Percentiles rank a stretch among this genome's conserved stretches.
Conservation (phyloP, 768 basidiomycete genomes). For the Mycena alexandri region DNA sequence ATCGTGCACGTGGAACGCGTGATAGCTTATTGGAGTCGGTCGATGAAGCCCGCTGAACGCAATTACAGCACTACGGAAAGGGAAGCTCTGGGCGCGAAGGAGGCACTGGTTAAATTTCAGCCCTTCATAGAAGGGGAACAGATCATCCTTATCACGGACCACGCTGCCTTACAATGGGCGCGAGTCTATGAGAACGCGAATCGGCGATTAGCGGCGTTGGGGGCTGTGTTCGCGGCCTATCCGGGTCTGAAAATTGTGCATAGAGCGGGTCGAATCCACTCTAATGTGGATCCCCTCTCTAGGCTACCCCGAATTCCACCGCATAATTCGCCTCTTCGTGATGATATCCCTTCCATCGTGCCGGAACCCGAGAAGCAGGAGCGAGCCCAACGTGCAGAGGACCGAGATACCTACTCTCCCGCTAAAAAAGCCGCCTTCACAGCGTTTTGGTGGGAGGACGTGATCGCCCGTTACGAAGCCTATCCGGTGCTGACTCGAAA, state of each 20-base stretch:
- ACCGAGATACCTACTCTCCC: neutral
- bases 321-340: neutral
- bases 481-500: neutral
- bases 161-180: neutral
- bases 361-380: neutral
- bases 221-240: constrained; percentile 44
- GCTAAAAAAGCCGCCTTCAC: constrained; percentile 7
- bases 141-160: neutral
- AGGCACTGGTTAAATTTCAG: neutral
- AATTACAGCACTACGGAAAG: too few species aligned
- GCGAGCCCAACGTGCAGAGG: neutral
- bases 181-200: too few species aligned
- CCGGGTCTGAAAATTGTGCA: constrained; percentile 44
- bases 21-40: constrained; percentile 16
- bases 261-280: constrained; percentile 44
- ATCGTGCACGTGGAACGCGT: constrained; percentile 41
- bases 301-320: constrained; percentile 4
- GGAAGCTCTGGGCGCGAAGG: neutral
- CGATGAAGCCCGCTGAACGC: neutral
- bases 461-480: neutral
- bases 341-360: constrained; percentile 6
- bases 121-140: neutral
- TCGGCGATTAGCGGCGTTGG: too few species aligned
- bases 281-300: constrained; percentile 37
- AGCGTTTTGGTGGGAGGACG: constrained; percentile 8